phyloP scores from a whole-genome alignment of 1,284 basidiomycete genomes.

The Heterobasidion annosum region DNA sequence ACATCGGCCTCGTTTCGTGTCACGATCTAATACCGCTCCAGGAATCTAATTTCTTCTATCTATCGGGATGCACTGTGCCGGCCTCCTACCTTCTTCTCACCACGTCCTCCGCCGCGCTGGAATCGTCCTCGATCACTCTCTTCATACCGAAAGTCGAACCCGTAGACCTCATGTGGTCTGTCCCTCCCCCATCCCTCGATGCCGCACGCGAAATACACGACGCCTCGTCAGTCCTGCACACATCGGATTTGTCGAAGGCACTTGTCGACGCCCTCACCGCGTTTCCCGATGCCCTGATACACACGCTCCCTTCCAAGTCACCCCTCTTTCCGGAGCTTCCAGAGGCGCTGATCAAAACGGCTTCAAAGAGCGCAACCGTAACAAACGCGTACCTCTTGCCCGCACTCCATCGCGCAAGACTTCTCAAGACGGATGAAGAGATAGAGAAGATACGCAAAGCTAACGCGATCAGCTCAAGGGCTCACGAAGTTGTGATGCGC shows the following conservation, averaged over 20 bases:
- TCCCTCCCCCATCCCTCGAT: constrained; percentile 68
- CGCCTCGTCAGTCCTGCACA: constrained; percentile 46
- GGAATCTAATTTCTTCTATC: constrained; percentile 86
- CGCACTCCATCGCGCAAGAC: constrained; percentile 69
- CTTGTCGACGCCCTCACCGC: constrained; percentile 47
- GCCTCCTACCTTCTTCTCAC: constrained; percentile 59
- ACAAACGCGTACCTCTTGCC: constrained; percentile 56
- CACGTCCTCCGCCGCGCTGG: constrained; percentile 40
- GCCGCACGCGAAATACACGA: constrained; percentile 49
- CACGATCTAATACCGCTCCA: constrained; percentile 12
- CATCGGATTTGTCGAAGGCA: constrained; percentile 37
- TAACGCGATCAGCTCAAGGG: constrained; percentile 77
- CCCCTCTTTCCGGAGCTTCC: constrained; percentile 47
- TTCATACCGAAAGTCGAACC: constrained; percentile 70
- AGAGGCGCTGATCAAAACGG: constrained; percentile 28
- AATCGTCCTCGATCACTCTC: constrained; percentile 44
- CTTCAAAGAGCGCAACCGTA: constrained; percentile 26
- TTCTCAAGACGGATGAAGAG: constrained; percentile 72
- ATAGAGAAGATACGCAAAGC: constrained; percentile 69
- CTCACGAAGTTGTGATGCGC: constrained; percentile 88
- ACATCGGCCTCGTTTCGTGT: not conserved
- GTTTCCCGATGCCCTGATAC: constrained; percentile 49
- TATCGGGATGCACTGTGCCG: constrained; percentile 73
- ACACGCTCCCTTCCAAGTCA: constrained; percentile 51
- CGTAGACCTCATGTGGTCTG: constrained; percentile 77